Percentiles rank a stretch among this genome's conserved stretches.
These are phyloP conservation scores for Phtheirospermum japonicum DNA, from an alignment of 257 asterid genomes.

Conservation along the genomic window DNA sequence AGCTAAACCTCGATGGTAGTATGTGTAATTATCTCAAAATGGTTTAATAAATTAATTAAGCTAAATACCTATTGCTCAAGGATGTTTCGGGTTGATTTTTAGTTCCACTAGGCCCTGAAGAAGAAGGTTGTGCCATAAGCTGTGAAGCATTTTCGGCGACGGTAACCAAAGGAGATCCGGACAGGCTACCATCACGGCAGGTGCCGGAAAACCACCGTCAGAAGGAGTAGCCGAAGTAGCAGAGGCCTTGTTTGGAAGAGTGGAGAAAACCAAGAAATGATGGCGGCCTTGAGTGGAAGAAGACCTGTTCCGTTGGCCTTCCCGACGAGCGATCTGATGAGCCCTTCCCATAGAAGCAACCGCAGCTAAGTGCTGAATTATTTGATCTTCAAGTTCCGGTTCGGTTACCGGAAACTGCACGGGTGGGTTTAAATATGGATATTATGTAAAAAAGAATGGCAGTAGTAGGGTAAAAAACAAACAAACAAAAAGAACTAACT, in stretches of 20 bases:
- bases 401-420: conserved; percentile 80
- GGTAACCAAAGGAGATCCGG: conserved; percentile 43
- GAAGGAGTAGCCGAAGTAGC: conserved; percentile 40
- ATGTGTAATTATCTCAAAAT: no score
- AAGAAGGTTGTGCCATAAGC: no score
- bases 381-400: conserved; percentile 84
- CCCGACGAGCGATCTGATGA: conserved; percentile 79
- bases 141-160: no score
- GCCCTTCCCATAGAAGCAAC: conserved; percentile 97
- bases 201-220: conserved; percentile 35
- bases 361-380: conserved; percentile 89
- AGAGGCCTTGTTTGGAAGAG: conserved; percentile 50
- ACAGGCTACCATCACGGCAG: no score
- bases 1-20: no score
- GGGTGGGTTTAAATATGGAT: no score
- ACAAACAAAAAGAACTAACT: no score
- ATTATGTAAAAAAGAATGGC: no score
- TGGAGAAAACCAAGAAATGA: conserved; percentile 73
- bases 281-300: conserved; percentile 80
- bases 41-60: background rate
- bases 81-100: conserved; percentile 45
- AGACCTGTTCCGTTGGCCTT: conserved; percentile 65
- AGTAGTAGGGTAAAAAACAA: no score
- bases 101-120: conserved; percentile 47
- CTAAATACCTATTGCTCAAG: conserved; percentile 45